Base-by-base conservation (phyloP, 345 rosid species). In the Lepidium africanum region DNA sequence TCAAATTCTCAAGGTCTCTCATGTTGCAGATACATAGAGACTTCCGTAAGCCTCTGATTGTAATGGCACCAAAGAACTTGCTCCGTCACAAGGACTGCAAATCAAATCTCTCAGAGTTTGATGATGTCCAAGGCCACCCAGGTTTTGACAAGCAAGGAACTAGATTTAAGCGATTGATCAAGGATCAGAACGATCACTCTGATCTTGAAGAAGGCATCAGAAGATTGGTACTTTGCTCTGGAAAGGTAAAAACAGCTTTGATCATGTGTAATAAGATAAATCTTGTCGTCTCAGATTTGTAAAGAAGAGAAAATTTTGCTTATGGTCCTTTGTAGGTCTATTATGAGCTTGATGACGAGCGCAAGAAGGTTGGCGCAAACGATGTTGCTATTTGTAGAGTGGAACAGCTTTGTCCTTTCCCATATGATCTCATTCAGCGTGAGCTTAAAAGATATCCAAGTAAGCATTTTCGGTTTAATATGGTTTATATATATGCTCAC, bases 111-210 rank as follows among this genome's bases (percentile, higher is more conserved):
- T 88, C 93, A 0, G 97, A 92, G 81, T 90, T 92, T 75, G 98
- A 90, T 74, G 97, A 92, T 77, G 97, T 86, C 14, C 84, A 90
- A 86, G 97, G 96, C 38, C 96, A 92, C 73, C 86, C 96, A 14
- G 97, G 98, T 47, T 92, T 90, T 63, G 98, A 92, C 81, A 92
- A 90, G 60, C 98, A 92, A 67, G 98, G 98, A 49, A 92, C 98
- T 39, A 80, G 98, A 72, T 92, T 92, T 68, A 92, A 92, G 81
- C 80, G 96, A 14, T 88, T 92, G 4, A 88, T 92, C 70, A 90
- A 90, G 82, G 98, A 92, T 75, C 89, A 88, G 76, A 90, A 78
- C 37, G 83, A 82, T 43, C 98, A 85, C 78, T 85, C 93, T 63
- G 81, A 84, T 77, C 84, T 90, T 36, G 98, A 92, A 80, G 83